These are phyloP conservation scores for Podaxis sp. DNA, from an alignment of 768 basidiomycete species.

Conservation along the genomic window DNA sequence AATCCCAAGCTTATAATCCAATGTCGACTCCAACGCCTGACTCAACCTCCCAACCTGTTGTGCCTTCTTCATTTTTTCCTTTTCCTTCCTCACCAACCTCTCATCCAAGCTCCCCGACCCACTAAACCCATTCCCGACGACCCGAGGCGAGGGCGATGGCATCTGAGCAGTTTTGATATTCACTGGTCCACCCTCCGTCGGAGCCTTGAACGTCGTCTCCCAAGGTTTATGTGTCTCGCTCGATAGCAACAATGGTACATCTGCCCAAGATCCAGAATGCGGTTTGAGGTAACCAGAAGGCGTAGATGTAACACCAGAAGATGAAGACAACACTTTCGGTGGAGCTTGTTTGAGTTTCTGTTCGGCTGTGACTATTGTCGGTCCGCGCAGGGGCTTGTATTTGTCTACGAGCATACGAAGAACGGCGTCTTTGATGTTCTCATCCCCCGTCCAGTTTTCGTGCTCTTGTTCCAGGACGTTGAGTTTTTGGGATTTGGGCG, in stretches of 20 bases:
- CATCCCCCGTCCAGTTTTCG: constrained; percentile 79
- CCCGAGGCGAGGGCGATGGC: constrained; percentile 21
- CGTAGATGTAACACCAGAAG: constrained; percentile 16
- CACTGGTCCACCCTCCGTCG: constrained; percentile 51
- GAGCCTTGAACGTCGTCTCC: constrained; percentile 66
- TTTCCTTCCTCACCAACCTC: constrained; percentile 38
- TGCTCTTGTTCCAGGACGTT: constrained; percentile 38
- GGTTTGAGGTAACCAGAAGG: constrained; percentile 19
- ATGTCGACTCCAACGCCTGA: constrained; percentile 65
- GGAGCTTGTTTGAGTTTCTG: constrained; percentile 58
- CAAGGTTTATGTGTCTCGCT: constrained; percentile 62
- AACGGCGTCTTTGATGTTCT: constrained; percentile 66
- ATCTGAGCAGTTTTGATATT: constrained; percentile 51
- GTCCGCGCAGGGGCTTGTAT: constrained; percentile 77
- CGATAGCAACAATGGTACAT: constrained; percentile 54
- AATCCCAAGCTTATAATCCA: constrained; percentile 75
- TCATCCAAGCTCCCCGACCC: constrained; percentile 5
- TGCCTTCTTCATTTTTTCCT: constrained; percentile 51
- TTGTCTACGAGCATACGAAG: constrained; percentile 86
- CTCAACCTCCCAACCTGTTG: constrained; percentile 56
- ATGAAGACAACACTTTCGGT: constrained; percentile 27
- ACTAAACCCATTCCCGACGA: not conserved
- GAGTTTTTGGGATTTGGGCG: constrained; percentile 16
- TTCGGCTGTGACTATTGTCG: constrained; percentile 58
- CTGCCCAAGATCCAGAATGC: constrained; percentile 42